Evolutionary conservation across 2,329 filamentous ascomycete species (phyloP), one percentile per base, ranked within the genome.

Genomic region (Zymoseptoria brevis): DNA sequence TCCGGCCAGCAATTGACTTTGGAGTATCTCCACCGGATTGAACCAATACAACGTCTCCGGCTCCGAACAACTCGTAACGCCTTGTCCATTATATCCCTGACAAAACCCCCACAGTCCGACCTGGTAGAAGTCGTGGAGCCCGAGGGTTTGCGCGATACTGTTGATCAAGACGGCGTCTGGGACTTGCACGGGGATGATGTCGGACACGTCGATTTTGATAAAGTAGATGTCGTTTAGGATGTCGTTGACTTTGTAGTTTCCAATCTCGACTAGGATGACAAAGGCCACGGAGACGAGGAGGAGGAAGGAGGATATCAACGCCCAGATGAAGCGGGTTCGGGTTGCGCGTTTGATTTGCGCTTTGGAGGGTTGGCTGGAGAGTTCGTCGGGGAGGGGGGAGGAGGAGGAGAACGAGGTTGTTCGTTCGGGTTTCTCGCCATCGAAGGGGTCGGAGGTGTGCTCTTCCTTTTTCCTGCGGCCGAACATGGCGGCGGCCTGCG

Each of bases 41-140:
- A 96, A 96, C 87, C 89, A 96, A 76, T 89, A 97, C 58, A 92
- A 79, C 7, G 80, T 78, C 67, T 83, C 68, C 0, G 90, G 87
- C 5, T 76, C 75, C 7, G 88, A 91, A 75, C 93, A 97, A 63
- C 77, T 76, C 0, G 89, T 93, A 62, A 94, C 85, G 45, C 89
- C 89, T 75, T 87, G 79, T 66, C 83, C 80, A 58, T 83, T 78
- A 74, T 92, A 95, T 19, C 92, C 92, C 73, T 96, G 89, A 74
- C 93, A 97, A 73, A 88, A 96, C 60, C 86, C 87, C 93, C 93
- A 97, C 49, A 96, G 76, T 5, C 92, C 92, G 26, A 96, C 88
- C 68, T 91, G 88, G 75, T 96, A 96, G 75, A 96, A 96, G 74
- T 96, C 93, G 72, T 96, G 90, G 54, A 96, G 80, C 29, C 92